Evolutionary conservation across 2,329 filamentous ascomycete species (phyloP), one percentile per base, ranked within the genome.

Genomic region (Talaromyces amestolkiae): DNA sequence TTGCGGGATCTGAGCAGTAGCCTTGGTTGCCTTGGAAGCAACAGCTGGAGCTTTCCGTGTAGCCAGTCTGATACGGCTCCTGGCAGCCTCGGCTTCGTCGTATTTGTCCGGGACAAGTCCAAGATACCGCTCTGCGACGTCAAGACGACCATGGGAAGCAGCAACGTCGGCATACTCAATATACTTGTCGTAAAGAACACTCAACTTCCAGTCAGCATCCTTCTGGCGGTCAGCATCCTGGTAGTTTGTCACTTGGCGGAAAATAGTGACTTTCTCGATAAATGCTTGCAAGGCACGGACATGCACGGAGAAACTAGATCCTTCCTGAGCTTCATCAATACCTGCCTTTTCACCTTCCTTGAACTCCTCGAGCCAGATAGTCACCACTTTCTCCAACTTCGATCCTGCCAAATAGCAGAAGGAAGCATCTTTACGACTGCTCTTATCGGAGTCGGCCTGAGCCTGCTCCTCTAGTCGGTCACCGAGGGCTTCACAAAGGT

Each of bases 261-360:
- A 99, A 63, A 99, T 87, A 0, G 93, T 96, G 56, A 99, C 95
- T 83, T 99, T 99, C 81, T 99, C 95, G 68, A 99, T 96, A 74
- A 99, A 94, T 70, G 91, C 89, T 78, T 98, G 95, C 51, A 99
- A 82, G 56, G 91, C 90, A 68, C 89, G 88, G 64, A 94, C 93
- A 73, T 98, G 95, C 59, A 98, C 88, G 0, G 94, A 96, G 80
- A 97, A 99, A 65, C 88, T 90, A 24, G 91, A 94, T 72, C 93
- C 91, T 39, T 87, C 87, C 27, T 84, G 84, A 22, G 86, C 83
- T 68, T 89, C 85, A 71, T 92, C 85, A 68, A 96, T 82, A 13
- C 87, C 88, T 53, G 88, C 87, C 72, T 90, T 87, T 77, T 97
- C 93, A 27, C 88, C 86, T 79, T 98, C 93, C 70, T 92, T 86